phyloP scores from a whole-genome alignment of 768 basidiomycete genomes.

The Tulasnella sp. region DNA sequence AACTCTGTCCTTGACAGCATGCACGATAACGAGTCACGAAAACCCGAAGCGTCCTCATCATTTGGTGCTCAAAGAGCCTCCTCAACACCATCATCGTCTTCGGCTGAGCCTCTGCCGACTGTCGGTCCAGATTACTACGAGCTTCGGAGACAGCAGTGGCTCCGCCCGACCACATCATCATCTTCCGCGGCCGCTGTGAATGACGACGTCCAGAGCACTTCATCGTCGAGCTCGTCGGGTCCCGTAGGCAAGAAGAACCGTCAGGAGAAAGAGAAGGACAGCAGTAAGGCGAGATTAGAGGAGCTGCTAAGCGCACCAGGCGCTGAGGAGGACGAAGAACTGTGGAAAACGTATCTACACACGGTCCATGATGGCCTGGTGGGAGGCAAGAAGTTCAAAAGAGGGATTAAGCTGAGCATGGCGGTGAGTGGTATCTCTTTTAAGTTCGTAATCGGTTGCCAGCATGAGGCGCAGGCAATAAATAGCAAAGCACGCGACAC shows the following conservation, averaged over 20 bases:
- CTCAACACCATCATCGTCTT: neutral
- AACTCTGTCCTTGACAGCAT: neutral
- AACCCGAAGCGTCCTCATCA: neutral
- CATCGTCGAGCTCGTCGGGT: neutral
- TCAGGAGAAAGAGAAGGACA: neutral
- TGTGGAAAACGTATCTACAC: conserved; percentile 17
- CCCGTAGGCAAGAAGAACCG: neutral
- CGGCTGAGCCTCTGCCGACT: neutral
- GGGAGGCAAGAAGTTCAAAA: conserved; percentile 16
- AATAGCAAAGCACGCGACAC: neutral
- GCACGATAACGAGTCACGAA: neutral
- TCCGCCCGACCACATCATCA: neutral
- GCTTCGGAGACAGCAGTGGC: conserved; percentile 7
- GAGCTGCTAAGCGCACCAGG: conserved; percentile 13
- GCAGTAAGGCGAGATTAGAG: conserved; percentile 13
- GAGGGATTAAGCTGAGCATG: conserved; percentile 17
- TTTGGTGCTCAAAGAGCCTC: neutral
- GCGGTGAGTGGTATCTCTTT: conserved; percentile 14
- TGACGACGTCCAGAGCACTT: neutral
- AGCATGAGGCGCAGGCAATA: neutral
- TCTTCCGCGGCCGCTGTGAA: neutral
- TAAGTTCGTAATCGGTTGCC: neutral
- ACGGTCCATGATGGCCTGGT: conserved; percentile 16
- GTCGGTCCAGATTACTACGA: conserved; percentile 8
- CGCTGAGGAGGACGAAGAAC: conserved; percentile 16